Base-by-base conservation (phyloP, 139 green algal species). In the Bryopsis sp. region DNA sequence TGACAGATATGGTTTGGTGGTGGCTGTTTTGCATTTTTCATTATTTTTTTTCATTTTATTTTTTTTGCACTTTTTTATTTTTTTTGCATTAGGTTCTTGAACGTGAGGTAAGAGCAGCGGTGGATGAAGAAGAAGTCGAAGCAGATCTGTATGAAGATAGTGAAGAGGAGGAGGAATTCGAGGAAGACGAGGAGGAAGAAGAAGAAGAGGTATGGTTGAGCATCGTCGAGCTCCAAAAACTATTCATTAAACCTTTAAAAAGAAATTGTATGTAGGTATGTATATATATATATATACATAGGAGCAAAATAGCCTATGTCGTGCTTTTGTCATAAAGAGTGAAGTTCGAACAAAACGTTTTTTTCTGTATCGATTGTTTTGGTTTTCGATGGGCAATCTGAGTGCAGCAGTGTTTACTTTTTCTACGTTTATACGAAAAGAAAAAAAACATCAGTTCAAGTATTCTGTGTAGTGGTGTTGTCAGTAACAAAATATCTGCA, bases 161-260 rank as follows among this genome's bases (percentile, higher is more conserved):
- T 47, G 36, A 48, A 2, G 33, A 78, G 78, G 76, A 74, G 78
- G 67, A 66, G 86, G 35, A 79, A 88, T 64, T 82, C 70, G 79
- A 71, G 61, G 72, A 75, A 37, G 59, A 38, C 0, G 71, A 92
- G 47, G 84, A 89, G 66, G 81, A 88, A 11, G 89, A 88, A 62
- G 69, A 82, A 36, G 74, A 77, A 48, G 73, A 77, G 36, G 74
- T 67, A 8, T 62, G 57, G 28, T 11, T 74, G 19, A n/a, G 6
- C 26, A 37, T 36, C 11, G 37, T 26, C 29, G 24, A 59, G 11
- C 5, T 28, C 37, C 1, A n/a, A 7, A 50, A 3, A n/a, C 2
- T 32, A 39, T 69, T 62, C 6, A n/a, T 4, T 8, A 39, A 34
- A 46, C 43, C 28, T 3, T 43, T 3, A 32, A 11, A 32, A 6